Evolutionary conservation across 139 green algal species (phyloP).

Genomic region (Mychonastes homosphaera): DNA sequence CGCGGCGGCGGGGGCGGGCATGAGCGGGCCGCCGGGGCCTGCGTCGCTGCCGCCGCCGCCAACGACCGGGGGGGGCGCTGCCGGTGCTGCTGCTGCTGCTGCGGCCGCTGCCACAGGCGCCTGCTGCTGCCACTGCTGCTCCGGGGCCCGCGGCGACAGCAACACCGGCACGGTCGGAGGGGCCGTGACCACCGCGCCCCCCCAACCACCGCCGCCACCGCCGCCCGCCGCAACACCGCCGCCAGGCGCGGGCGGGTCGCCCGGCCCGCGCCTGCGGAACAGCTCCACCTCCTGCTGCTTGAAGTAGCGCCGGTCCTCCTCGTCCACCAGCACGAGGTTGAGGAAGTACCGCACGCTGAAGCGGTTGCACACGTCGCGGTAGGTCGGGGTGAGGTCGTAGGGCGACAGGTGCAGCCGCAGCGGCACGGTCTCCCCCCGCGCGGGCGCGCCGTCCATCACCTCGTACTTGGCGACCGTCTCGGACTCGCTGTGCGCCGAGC

Average conservation of each 20-base stretch:
- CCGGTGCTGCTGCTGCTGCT: background rate
- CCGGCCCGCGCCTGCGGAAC: constrained; percentile 36
- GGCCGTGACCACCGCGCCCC: background rate
- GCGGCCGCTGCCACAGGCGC: background rate
- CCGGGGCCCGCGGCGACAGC: background rate
- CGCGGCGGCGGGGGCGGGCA: too few species aligned
- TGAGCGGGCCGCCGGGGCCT: too few species aligned
- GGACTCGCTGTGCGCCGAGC: constrained; percentile 71
- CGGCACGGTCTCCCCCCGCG: constrained; percentile 77
- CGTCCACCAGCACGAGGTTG: constrained; percentile 98
- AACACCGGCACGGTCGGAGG: background rate
- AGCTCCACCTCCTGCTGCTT: constrained; percentile 91
- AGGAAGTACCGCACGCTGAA: constrained; percentile 94
- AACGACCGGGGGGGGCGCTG: too few species aligned
- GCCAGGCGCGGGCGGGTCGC: constrained; percentile 2
- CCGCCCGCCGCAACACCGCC: background rate
- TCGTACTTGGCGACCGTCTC: constrained; percentile 98
- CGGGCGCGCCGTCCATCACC: constrained; percentile 98
- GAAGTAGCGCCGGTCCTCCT: constrained; percentile 93
- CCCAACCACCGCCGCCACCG: background rate
- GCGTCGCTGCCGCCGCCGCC: too few species aligned
- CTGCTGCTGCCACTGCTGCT: background rate
- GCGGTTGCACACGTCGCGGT: constrained; percentile 93
- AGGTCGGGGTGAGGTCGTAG: constrained; percentile 91
- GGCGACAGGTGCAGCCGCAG: constrained; percentile 89